Percentiles rank a stretch among this genome's conserved stretches.
Evolutionary conservation across 83 land plant species (phyloP).

Genomic region (Isoetes engelmannii): DNA sequence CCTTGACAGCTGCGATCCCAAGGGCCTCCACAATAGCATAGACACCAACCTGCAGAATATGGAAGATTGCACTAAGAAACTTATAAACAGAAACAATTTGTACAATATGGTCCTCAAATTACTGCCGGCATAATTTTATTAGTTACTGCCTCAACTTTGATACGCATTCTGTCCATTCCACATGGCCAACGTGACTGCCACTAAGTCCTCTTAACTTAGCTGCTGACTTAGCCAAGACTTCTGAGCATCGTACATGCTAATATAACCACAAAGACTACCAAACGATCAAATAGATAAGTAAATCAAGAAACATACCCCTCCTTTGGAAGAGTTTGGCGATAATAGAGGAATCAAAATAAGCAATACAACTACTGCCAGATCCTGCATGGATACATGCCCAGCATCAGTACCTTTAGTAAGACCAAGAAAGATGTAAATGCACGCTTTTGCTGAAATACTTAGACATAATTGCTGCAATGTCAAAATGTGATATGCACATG

Average conservation of each 20-base stretch:
- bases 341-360: conserved; percentile 91
- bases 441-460: not conserved
- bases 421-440: not conserved
- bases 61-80: not conserved
- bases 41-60: conserved; percentile 73
- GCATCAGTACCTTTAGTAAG: not conserved
- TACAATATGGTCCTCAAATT: not conserved
- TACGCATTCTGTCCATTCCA: not conserved
- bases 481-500: too few relatives aligned
- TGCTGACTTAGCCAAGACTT: too few relatives aligned
- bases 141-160: not conserved
- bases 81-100: not conserved
- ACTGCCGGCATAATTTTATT: not conserved
- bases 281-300: too few relatives aligned
- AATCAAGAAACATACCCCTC: conserved; percentile 59
- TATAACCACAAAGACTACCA: too few relatives aligned
- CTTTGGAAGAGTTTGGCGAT: conserved; percentile 96
- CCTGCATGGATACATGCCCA: conserved; percentile 39
- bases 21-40: conserved; percentile 98
- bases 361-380: conserved; percentile 92
- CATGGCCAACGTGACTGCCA: not conserved
- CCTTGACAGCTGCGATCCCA: conserved; percentile 93
- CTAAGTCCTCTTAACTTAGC: not conserved
- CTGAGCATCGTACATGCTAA: too few relatives aligned
- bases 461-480: too few relatives aligned